Evolutionary conservation across 441 rosid species (phyloP).

Genomic region (Corymbia citriodora): DNA sequence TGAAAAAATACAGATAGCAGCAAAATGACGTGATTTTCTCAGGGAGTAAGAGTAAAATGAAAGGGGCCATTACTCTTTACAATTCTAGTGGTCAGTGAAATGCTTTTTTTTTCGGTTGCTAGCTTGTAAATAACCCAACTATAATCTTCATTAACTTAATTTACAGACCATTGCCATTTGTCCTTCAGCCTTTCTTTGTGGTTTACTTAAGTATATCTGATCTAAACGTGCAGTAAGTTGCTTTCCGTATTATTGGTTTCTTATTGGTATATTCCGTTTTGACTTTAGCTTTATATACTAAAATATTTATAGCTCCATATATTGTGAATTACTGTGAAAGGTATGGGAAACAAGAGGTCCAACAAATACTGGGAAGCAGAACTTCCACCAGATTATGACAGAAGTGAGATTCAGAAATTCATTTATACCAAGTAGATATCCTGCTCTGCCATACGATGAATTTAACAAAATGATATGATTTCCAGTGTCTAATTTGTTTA

Average conservation of each 20-base stretch:
- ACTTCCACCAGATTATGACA: slow-evolving; percentile 39
- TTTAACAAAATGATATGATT: not conserved
- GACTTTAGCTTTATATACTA: not conserved
- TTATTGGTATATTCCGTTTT: not conserved
- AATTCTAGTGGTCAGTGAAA: not conserved
- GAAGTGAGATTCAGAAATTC: slow-evolving; percentile 37
- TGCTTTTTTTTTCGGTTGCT: not conserved
- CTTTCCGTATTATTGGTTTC: not conserved
- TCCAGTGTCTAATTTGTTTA: not conserved
- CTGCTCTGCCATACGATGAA: not conserved
- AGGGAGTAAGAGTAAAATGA: not conserved
- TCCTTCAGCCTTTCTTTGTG: not conserved
- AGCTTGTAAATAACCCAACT: not conserved
- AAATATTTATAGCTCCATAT: not conserved
- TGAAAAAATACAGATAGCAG: not conserved
- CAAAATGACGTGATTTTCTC: not conserved
- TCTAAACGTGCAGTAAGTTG: not conserved
- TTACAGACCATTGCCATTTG: not conserved
- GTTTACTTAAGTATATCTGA: not conserved
- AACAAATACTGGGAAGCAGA: slow-evolving; percentile 72
- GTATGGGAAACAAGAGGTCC: slow-evolving; percentile 52
- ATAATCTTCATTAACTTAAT: not conserved
- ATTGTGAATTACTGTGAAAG: slow-evolving; percentile 16
- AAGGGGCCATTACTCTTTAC: not conserved
- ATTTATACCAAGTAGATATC: slow-evolving; percentile 49